phyloP scores from a whole-genome alignment of 2,329 filamentous ascomycete species.

The Ceratocystis albifundus region DNA sequence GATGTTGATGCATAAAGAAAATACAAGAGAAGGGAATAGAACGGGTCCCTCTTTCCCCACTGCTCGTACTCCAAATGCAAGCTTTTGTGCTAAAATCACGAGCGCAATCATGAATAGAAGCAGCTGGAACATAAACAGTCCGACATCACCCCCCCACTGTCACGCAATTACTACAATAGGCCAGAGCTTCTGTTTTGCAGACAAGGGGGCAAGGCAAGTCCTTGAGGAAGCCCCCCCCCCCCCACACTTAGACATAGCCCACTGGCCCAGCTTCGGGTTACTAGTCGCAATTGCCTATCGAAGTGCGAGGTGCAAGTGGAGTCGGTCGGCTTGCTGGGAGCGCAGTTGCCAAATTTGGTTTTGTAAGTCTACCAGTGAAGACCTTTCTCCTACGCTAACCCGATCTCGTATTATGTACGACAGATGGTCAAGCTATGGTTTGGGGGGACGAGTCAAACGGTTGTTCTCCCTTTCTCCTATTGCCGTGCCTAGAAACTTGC shows the following conservation, averaged over 20 bases:
- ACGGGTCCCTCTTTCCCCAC: background rate
- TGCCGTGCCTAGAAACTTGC: background rate
- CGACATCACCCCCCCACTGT: background rate
- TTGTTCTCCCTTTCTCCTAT: too few species aligned
- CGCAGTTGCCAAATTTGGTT: background rate
- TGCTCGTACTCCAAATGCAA: background rate
- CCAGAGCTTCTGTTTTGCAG: background rate
- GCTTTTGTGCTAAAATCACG: background rate
- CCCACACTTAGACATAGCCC: background rate
- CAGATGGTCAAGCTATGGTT: background rate
- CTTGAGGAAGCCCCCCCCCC: background rate
- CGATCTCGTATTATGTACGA: slow-evolving; percentile 4
- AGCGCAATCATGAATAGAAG: background rate
- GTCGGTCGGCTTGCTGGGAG: background rate
- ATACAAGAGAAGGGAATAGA: background rate
- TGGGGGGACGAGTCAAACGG: too few species aligned
- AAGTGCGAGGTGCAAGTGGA: background rate
- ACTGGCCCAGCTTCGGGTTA: too few species aligned
- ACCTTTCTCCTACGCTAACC: background rate
- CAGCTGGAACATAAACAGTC: background rate
- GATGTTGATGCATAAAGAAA: background rate
- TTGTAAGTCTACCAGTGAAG: background rate
- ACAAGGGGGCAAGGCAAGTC: background rate
- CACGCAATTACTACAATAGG: background rate
- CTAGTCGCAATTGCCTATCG: background rate